These are phyloP conservation scores for Trichocladium uniseriatum DNA, from an alignment of 495 filamentous ascomycete genomes.

Conservation along the genomic window DNA sequence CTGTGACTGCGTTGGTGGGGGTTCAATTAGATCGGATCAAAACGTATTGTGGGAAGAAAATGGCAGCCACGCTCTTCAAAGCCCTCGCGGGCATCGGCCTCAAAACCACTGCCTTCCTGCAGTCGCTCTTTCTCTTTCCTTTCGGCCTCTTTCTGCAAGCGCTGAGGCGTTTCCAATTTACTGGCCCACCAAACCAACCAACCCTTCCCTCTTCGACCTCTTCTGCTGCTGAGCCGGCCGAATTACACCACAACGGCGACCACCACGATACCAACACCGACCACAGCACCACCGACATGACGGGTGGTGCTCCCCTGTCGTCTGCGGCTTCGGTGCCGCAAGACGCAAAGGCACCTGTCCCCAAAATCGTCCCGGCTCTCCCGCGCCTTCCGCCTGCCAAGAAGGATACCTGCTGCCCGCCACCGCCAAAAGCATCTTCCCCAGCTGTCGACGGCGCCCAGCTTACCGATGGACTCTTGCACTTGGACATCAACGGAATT, in stretches of 20 bases:
- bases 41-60: slow-evolving; percentile 7
- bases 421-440: neutral
- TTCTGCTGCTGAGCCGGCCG: neutral
- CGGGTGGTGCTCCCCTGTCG: slow-evolving; percentile 5
- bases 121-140: slow-evolving; percentile 19
- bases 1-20: slow-evolving; percentile 5
- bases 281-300: slow-evolving; percentile 8
- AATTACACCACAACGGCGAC: slow-evolving; percentile 3
- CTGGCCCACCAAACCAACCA: slow-evolving; percentile 1
- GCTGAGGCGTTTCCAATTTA: slow-evolving; percentile 9
- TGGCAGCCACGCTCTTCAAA: slow-evolving; percentile 21
- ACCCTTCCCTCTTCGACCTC: slow-evolving; percentile 2
- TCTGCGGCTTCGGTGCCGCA: slow-evolving; percentile 1
- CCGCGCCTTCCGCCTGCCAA: slow-evolving; percentile 12
- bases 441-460: neutral
- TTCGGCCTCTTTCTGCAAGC: slow-evolving; percentile 13
- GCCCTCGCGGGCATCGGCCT: slow-evolving; percentile 19
- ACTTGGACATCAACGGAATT: slow-evolving; percentile 1
- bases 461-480: slow-evolving; percentile 1
- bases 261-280: neutral
- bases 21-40: neutral
- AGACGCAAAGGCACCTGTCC: neutral
- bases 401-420: slow-evolving; percentile 9
- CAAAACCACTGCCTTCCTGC: slow-evolving; percentile 18
- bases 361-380: slow-evolving; percentile 16